Conservation (phyloP, 371 early-diverging fungal species). For the Rhizopus microsporus region DNA sequence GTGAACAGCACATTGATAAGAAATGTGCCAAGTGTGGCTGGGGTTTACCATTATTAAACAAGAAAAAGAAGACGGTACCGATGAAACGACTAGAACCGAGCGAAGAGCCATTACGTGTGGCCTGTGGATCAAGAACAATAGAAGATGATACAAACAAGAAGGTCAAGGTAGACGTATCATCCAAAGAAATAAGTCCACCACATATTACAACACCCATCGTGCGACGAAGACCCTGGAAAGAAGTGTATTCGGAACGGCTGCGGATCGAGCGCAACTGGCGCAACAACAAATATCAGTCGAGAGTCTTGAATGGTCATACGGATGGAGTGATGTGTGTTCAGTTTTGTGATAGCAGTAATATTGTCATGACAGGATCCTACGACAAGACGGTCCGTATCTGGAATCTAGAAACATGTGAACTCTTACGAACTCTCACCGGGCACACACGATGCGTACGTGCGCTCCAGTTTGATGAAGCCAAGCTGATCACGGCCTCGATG, state of each 20-base stretch:
- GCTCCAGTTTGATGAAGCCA: constrained; percentile 84
- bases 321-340: constrained; percentile 90
- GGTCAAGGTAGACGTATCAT: no score
- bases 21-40: constrained; percentile 94
- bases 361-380: constrained; percentile 84
- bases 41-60: constrained; percentile 77
- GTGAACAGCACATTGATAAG: constrained; percentile 93
- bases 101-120: constrained; percentile 16
- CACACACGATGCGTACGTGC: constrained; percentile 89
- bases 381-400: constrained; percentile 84
- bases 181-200: not conserved
- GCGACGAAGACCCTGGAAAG: constrained; percentile 74
- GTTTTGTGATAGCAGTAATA: constrained; percentile 71
- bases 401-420: constrained; percentile 76
- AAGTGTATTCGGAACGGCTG: constrained; percentile 79
- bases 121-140: constrained; percentile 17
- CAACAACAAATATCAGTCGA: constrained; percentile 63
- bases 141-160: no score
- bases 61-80: constrained; percentile 27
- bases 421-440: constrained; percentile 72
- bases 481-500: constrained; percentile 84
- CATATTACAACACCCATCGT: not conserved
- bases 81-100: constrained; percentile 18
- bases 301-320: constrained; percentile 74
- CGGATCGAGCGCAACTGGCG: constrained; percentile 87